A percentile compares a stretch with the other conserved stretches of the same genome.
phyloP scores from a whole-genome alignment of 2,329 filamentous ascomycete genomes.

The Sphaceloma murrayae region DNA sequence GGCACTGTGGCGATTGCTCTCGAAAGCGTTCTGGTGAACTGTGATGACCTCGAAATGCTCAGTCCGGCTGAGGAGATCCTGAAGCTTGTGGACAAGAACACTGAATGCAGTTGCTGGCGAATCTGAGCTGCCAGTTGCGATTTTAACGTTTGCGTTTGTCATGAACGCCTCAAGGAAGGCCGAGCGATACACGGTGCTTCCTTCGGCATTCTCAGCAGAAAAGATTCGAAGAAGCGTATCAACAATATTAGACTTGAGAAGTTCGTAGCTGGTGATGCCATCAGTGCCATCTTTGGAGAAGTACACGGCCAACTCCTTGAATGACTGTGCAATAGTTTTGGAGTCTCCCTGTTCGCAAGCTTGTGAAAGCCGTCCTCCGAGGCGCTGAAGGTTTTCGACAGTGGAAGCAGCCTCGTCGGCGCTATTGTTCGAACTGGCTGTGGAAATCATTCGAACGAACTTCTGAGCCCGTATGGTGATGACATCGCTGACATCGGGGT shows the following conservation, averaged over 20 bases:
- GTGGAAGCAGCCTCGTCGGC: conserved; percentile 80
- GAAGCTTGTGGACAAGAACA: conserved; percentile 82
- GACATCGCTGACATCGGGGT: conserved; percentile 53
- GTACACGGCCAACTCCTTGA: conserved; percentile 65
- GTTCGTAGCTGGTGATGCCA: conserved; percentile 89
- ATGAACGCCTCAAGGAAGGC: conserved; percentile 91
- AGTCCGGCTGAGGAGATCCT: conserved; percentile 89
- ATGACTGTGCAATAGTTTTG: conserved; percentile 53
- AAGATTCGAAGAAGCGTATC: conserved; percentile 75
- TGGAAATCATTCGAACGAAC: conserved; percentile 47
- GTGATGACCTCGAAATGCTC: conserved; percentile 98
- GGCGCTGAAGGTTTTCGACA: conserved; percentile 57
- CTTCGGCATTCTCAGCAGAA: conserved; percentile 53
- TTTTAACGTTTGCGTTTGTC: conserved; percentile 55
- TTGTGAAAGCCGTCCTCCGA: conserved; percentile 61
- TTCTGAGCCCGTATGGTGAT: conserved; percentile 70
- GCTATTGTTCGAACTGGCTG: conserved; percentile 38
- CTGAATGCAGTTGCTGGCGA: conserved; percentile 78
- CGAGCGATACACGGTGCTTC: conserved; percentile 56
- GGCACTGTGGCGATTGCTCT: conserved; percentile 81
- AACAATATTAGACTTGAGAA: conserved; percentile 84
- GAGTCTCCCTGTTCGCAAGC: conserved; percentile 46
- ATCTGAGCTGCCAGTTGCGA: conserved; percentile 55
- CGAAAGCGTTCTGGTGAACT: conserved; percentile 83
- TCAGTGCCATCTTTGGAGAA: conserved; percentile 84